Evolutionary conservation across 139 green algal genomes (phyloP).

Genomic region (Deuterostichococcus epilithicus): DNA sequence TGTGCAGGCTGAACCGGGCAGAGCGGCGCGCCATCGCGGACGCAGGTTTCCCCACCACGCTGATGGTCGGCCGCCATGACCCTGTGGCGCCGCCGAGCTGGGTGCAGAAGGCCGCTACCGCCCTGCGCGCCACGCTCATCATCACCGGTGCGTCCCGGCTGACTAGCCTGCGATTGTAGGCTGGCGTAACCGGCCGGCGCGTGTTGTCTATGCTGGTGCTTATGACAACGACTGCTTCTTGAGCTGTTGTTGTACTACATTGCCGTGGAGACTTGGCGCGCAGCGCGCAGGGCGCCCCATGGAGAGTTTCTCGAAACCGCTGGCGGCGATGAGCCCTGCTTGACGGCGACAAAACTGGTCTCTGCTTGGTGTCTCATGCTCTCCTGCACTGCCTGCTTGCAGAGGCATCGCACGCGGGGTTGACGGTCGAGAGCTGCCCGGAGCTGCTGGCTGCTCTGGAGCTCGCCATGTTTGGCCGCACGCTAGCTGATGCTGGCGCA

Average conservation of each 20-base stretch:
- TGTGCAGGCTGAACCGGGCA: background rate
- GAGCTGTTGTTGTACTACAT: too few relatives aligned
- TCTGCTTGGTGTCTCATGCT: too few relatives aligned
- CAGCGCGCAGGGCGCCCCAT: too few relatives aligned
- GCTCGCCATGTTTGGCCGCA: background rate
- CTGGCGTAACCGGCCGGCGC: too few relatives aligned
- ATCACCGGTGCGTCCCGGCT: background rate
- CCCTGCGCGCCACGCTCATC: background rate
- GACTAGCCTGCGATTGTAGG: background rate
- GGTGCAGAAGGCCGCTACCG: background rate
- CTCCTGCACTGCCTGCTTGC: background rate
- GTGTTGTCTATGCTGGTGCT: background rate
- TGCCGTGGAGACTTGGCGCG: too few relatives aligned
- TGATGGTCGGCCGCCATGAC: background rate
- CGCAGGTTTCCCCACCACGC: background rate
- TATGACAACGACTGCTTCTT: too few relatives aligned
- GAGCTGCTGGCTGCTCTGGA: background rate
- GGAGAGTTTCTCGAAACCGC: too few relatives aligned
- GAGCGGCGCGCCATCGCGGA: background rate
- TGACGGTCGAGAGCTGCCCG: background rate
- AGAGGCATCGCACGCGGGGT: background rate
- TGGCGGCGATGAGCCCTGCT: too few relatives aligned
- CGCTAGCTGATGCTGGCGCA: background rate
- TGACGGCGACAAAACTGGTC: too few relatives aligned
- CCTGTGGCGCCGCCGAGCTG: background rate